A percentile compares a stretch with the other conserved stretches of the same genome.
Conservation (phyloP, 345 rosid species). For the Citrus inodora region DNA sequence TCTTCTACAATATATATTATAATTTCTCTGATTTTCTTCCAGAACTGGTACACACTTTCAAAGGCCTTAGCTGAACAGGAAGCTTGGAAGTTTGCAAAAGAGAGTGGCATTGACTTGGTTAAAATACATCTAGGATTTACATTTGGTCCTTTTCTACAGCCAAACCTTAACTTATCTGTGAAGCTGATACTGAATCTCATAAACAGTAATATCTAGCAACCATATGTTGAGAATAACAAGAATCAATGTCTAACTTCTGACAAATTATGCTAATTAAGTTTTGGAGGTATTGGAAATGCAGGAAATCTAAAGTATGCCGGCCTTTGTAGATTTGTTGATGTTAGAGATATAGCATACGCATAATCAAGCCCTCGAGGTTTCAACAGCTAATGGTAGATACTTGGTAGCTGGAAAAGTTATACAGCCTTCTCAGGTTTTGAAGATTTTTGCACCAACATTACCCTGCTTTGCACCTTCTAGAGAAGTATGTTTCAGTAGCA, state of each 20-base stretch:
- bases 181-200: slow-evolving; percentile 19
- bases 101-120: slow-evolving; percentile 41
- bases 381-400: slow-evolving; percentile 46
- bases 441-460: slow-evolving; percentile 14
- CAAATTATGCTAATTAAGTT: neutral
- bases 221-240: neutral
- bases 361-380: slow-evolving; percentile 43
- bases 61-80: slow-evolving; percentile 44
- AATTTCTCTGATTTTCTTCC: neutral
- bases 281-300: neutral
- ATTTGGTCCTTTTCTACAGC: slow-evolving; percentile 40
- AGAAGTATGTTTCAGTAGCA: slow-evolving; percentile 20
- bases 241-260: neutral
- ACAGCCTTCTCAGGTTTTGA: neutral
- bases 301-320: slow-evolving; percentile 5
- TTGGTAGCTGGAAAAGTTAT: slow-evolving; percentile 23
- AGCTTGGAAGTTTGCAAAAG: slow-evolving; percentile 38
- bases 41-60: slow-evolving; percentile 37
- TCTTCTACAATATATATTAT: neutral
- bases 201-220: slow-evolving; percentile 15
- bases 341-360: slow-evolving; percentile 52
- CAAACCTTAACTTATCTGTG: slow-evolving; percentile 26
- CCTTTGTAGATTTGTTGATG: slow-evolving; percentile 36
- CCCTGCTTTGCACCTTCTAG: slow-evolving; percentile 3
- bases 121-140: slow-evolving; percentile 34